A percentile compares a stretch with the other conserved stretches of the same genome.
These are phyloP conservation scores for Myriangium duriaei DNA, from an alignment of 2,329 filamentous ascomycete species.

Conservation along the genomic window DNA sequence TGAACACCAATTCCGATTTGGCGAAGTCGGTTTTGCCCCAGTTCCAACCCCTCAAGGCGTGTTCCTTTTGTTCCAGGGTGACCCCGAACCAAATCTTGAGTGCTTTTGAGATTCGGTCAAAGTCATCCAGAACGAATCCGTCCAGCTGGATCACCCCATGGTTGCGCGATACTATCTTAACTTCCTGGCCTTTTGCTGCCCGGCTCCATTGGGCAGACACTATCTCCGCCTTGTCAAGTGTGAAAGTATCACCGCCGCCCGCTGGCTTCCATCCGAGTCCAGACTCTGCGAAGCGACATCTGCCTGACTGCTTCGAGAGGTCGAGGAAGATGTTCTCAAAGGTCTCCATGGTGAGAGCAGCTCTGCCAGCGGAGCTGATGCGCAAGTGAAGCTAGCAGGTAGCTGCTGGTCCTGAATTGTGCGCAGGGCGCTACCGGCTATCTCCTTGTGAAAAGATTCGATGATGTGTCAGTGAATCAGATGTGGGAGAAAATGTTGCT, in stretches of 20 bases:
- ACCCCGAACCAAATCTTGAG: conserved; percentile 99
- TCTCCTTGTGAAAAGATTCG: too few relatives aligned
- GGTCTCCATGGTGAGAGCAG: conserved; percentile 52
- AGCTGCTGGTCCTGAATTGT: too few relatives aligned
- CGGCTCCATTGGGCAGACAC: conserved; percentile 85
- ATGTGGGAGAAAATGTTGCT: too few relatives aligned
- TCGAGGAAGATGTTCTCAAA: conserved; percentile 97
- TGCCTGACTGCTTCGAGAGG: conserved; percentile 80
- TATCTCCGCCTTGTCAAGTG: conserved; percentile 77
- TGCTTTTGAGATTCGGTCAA: conserved; percentile 77
- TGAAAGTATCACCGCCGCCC: conserved; percentile 81
- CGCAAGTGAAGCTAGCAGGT: too few relatives aligned
- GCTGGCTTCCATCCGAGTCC: conserved; percentile 92
- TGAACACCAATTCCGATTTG: conserved; percentile 90
- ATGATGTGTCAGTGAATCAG: too few relatives aligned
- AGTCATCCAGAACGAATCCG: conserved; percentile 79
- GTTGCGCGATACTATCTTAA: conserved; percentile 78
- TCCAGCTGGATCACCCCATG: conserved; percentile 86
- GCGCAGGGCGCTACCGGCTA: too few relatives aligned
- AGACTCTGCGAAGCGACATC: conserved; percentile 87
- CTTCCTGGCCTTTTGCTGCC: conserved; percentile 80
- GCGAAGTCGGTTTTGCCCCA: conserved; percentile 98
- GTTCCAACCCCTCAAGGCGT: conserved; percentile 93
- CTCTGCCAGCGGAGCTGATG: not conserved
- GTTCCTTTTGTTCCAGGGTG: conserved; percentile 82